These are phyloP conservation scores for Penicillium sp. DNA, from an alignment of 2,329 filamentous ascomycete genomes.

Conservation along the genomic window DNA sequence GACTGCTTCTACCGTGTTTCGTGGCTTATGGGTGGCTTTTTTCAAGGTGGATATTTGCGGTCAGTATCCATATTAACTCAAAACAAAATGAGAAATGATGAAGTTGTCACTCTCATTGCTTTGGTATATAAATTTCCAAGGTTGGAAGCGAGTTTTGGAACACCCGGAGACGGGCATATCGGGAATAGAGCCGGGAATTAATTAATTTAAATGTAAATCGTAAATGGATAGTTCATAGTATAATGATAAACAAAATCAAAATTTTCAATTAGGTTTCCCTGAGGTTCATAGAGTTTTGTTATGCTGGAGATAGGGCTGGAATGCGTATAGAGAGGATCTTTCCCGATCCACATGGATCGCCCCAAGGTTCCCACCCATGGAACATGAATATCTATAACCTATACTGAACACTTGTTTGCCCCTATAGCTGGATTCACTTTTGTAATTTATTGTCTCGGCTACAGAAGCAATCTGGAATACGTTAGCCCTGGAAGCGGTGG, in stretches of 20 bases:
- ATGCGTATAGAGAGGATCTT: background rate
- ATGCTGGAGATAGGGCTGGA: background rate
- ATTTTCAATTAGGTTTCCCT: background rate
- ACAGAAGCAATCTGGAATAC: background rate
- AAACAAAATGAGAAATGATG: background rate
- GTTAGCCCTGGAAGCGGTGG: background rate
- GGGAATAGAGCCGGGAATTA: background rate
- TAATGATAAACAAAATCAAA: background rate
- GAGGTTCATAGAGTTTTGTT: background rate
- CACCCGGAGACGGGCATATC: background rate
- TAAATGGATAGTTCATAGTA: background rate
- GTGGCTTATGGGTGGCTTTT: background rate
- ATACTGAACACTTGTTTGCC: no score
- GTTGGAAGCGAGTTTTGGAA: background rate
- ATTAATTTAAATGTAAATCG: background rate
- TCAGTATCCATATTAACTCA: no score
- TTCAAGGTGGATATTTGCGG: background rate
- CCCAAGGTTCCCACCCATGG: background rate
- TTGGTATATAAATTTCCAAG: background rate
- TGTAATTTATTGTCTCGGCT: background rate
- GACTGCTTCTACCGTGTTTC: background rate
- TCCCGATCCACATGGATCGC: background rate
- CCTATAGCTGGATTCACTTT: background rate
- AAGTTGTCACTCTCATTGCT: background rate
- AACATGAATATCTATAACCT: background rate